phyloP scores from a whole-genome alignment of 192 early-diverging fungal genomes.

The Coemansia reversa region DNA sequence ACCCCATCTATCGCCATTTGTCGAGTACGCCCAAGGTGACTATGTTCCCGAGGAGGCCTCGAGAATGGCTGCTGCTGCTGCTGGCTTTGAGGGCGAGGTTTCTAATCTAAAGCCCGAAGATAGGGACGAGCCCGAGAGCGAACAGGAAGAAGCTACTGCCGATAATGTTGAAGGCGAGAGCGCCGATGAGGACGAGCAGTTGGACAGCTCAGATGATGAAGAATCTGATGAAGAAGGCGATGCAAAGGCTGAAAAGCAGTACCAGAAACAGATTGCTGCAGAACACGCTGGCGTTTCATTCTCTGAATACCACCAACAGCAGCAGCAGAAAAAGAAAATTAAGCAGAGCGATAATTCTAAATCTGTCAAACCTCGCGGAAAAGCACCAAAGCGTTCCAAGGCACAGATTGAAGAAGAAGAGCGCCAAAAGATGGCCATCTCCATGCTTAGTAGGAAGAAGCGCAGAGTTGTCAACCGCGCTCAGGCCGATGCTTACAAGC shows the following conservation, averaged over 20 bases:
- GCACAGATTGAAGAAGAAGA: conserved; percentile 50
- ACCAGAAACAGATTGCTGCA: conserved; percentile 47
- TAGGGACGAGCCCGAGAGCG: conserved; percentile 56
- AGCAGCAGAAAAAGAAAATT: neutral
- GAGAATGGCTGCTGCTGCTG: conserved; percentile 40
- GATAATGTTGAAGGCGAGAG: conserved; percentile 56
- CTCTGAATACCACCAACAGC: conserved; percentile 45
- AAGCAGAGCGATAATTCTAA: neutral
- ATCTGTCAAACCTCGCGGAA: neutral
- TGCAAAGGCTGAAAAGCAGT: conserved; percentile 41
- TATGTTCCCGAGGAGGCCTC: conserved; percentile 73
- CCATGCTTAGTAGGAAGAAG: conserved; percentile 56
- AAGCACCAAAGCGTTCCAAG: conserved; percentile 28
- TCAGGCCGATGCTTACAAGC: conserved; percentile 37
- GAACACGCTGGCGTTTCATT: conserved; percentile 44
- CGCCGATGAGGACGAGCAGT: conserved; percentile 65
- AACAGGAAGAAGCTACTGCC: conserved; percentile 36
- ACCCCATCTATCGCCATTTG: conserved; percentile 94
- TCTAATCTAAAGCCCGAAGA: conserved; percentile 62
- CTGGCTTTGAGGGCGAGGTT: conserved; percentile 64
- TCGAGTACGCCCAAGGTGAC: conserved; percentile 78
- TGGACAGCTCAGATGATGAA: conserved; percentile 56
- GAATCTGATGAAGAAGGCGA: conserved; percentile 52
- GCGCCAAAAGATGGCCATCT: conserved; percentile 52
- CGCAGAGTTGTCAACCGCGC: conserved; percentile 52